Conservation (phyloP, 2,329 filamentous ascomycete species). For the Trichoderma atroviride region DNA sequence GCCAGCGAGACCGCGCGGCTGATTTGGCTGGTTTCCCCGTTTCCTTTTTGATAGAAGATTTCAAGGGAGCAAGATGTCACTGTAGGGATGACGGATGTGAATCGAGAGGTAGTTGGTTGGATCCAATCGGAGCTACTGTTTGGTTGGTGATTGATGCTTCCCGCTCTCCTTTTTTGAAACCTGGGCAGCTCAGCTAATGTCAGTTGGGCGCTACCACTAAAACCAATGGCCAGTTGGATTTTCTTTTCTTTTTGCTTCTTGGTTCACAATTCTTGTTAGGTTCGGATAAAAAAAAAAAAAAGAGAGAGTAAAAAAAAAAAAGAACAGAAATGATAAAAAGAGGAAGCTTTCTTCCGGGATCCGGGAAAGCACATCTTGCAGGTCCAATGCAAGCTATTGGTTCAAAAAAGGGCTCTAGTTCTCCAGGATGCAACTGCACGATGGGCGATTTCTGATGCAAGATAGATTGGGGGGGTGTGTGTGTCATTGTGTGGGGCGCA, state of each 20-base stretch:
- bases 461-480: background rate
- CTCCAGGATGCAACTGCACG: background rate
- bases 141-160: background rate
- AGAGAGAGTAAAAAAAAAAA: background rate
- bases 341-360: background rate
- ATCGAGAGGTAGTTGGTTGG: background rate
- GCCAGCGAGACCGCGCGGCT: slow-evolving; percentile 8
- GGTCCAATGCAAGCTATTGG: background rate
- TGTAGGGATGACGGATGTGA: background rate
- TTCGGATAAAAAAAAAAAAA: background rate
- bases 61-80: background rate
- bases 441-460: background rate
- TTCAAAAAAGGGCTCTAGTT: background rate
- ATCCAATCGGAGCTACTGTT: background rate
- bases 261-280: background rate
- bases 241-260: background rate
- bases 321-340: background rate
- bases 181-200: background rate
- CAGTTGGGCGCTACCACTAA: background rate
- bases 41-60: background rate
- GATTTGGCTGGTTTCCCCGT: background rate
- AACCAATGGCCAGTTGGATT: background rate
- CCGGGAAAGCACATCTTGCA: background rate
- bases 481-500: background rate
- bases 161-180: background rate